These are phyloP conservation scores for Tetramitus jugosus DNA, from an alignment of 208 protist species.

Conservation along the genomic window DNA sequence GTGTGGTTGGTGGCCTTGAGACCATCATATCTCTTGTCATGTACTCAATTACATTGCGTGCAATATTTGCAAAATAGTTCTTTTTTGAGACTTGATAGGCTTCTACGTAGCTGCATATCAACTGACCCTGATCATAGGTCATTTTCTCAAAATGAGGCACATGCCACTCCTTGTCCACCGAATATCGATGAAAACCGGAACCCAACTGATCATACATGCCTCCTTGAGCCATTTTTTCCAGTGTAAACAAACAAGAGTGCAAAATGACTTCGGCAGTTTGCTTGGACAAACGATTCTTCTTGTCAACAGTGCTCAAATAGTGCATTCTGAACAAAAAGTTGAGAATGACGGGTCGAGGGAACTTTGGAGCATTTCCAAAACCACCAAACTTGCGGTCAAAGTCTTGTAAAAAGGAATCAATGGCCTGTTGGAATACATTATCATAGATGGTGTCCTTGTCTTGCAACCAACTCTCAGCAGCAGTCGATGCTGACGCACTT, in stretches of 20 bases:
- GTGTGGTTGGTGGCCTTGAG: too few relatives aligned
- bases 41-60: slow-evolving; percentile 25
- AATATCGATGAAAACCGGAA: slow-evolving; percentile 44
- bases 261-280: neutral
- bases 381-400: slow-evolving; percentile 36
- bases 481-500: neutral
- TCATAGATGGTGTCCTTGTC: neutral
- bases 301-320: too few relatives aligned
- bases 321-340: slow-evolving; percentile 28
- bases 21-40: slow-evolving; percentile 11
- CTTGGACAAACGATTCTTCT: neutral
- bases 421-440: neutral
- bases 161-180: slow-evolving; percentile 36
- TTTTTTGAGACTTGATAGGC: slow-evolving; percentile 30
- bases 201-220: slow-evolving; percentile 46
- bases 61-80: neutral
- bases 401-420: slow-evolving; percentile 12
- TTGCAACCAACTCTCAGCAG: neutral
- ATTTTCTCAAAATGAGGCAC: slow-evolving; percentile 46
- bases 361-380: slow-evolving; percentile 41
- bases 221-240: slow-evolving; percentile 36
- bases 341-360: slow-evolving; percentile 35
- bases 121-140: slow-evolving; percentile 42
- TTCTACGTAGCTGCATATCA: slow-evolving; percentile 29
- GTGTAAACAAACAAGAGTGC: slow-evolving; percentile 25